phyloP scores from a whole-genome alignment of 257 asterid species.

The Solanum peruvianum region DNA sequence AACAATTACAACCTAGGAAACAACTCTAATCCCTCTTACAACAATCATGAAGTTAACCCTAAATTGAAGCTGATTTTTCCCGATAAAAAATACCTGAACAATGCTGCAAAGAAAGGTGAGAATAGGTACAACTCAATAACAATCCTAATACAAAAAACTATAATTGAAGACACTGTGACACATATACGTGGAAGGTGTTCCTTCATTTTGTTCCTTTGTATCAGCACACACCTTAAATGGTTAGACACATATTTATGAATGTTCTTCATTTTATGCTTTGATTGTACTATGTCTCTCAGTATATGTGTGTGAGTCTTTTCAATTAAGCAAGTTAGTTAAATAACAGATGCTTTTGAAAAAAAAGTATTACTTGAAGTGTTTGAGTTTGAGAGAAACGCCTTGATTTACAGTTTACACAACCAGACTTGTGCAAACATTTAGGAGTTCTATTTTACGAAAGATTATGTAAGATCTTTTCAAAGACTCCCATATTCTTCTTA shows the following conservation, averaged over 20 bases:
- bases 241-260: not conserved
- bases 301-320: not conserved
- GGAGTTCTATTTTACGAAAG: not conserved
- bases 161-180: not conserved
- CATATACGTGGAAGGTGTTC: not conserved
- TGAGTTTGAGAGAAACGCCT: not conserved
- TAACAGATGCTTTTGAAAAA: not conserved
- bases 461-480: not conserved
- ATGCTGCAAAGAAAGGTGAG: not conserved
- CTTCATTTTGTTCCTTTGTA: not conserved
- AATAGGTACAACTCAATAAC: not conserved
- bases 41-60: not conserved
- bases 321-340: not conserved
- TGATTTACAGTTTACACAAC: not conserved
- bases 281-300: not conserved
- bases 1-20: not conserved
- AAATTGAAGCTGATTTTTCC: not conserved
- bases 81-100: not conserved
- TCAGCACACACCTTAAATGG: not conserved
- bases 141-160: no score
- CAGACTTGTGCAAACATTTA: not conserved
- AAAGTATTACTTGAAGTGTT: not conserved
- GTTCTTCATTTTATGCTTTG: not conserved
- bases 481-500: not conserved
- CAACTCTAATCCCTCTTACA: not conserved